Conservation (phyloP, 352 stramenopile species). For the Thalassiosira exigua region DNA sequence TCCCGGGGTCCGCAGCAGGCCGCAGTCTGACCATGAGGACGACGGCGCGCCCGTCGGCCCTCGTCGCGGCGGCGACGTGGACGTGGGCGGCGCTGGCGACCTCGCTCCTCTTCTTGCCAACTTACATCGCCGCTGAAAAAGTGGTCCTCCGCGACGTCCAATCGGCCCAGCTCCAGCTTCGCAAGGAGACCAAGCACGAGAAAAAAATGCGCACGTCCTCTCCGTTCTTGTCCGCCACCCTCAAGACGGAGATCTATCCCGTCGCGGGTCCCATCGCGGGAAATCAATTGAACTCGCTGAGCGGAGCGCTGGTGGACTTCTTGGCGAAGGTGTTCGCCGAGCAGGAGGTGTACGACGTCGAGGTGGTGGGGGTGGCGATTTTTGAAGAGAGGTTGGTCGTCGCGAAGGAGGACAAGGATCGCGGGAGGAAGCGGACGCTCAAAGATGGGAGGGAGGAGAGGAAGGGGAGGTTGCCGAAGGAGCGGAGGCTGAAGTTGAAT, state of each 20-base stretch:
- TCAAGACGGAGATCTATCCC: constrained; percentile 26
- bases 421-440: too few relatives aligned
- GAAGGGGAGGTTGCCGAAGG: too few relatives aligned
- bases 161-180: constrained; percentile 8
- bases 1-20: too few relatives aligned
- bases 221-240: constrained; percentile 49
- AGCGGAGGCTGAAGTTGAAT: too few relatives aligned
- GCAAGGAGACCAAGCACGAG: too few relatives aligned
- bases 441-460: too few relatives aligned
- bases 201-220: too few relatives aligned
- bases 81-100: too few relatives aligned
- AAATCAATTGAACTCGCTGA: too few relatives aligned
- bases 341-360: constrained; percentile 53
- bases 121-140: constrained; percentile 1
- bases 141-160: constrained; percentile 10
- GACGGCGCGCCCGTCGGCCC: not conserved
- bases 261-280: too few relatives aligned
- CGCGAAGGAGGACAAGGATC: too few relatives aligned
- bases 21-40: not conserved
- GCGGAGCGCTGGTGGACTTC: constrained; percentile 24
- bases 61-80: too few relatives aligned
- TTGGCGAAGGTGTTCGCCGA: constrained; percentile 46
- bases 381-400: constrained; percentile 43
- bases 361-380: constrained; percentile 36
- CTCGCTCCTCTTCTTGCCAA: not conserved